Conservation (phyloP, 1,284 basidiomycete genomes). For the Amylostereum areolatum region DNA sequence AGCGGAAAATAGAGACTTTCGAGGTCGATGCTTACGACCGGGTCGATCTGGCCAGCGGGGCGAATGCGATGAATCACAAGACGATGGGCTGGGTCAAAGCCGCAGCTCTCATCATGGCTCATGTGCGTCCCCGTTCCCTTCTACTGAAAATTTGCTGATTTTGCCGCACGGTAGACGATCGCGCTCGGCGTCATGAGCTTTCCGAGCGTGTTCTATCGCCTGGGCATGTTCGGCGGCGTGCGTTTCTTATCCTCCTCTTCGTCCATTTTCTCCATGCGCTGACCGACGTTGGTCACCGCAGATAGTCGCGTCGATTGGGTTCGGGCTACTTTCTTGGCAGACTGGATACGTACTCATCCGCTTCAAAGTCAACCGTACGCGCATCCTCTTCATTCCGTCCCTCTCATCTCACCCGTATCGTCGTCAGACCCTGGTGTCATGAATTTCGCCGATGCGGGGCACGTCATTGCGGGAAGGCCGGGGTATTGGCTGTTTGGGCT, state of each 20-base stretch:
- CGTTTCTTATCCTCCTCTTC: not conserved
- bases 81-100: conserved; percentile 7
- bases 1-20: too few species aligned
- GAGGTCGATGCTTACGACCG: too few species aligned
- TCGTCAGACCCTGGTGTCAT: conserved; percentile 3
- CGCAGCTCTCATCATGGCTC: conserved; percentile 4
- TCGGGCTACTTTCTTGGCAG: conserved; percentile 3
- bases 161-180: not conserved
- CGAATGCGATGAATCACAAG: not conserved
- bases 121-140: not conserved
- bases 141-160: too few species aligned
- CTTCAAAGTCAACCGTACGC: conserved; percentile 3
- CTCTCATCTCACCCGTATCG: not conserved
- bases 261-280: not conserved
- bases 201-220: conserved; percentile 1
- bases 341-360: conserved; percentile 4
- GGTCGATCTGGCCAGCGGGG: too few species aligned
- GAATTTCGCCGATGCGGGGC: conserved; percentile 5
- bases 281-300: not conserved
- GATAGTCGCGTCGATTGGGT: conserved; percentile 1
- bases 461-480: not conserved
- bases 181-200: conserved; percentile 5
- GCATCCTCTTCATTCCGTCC: not conserved
- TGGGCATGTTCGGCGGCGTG: conserved; percentile 6
- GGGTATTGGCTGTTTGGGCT: conserved; percentile 5